Evolutionary conservation across 2,329 filamentous ascomycete species (phyloP).

Genomic region (Fonsecaea nubica): DNA sequence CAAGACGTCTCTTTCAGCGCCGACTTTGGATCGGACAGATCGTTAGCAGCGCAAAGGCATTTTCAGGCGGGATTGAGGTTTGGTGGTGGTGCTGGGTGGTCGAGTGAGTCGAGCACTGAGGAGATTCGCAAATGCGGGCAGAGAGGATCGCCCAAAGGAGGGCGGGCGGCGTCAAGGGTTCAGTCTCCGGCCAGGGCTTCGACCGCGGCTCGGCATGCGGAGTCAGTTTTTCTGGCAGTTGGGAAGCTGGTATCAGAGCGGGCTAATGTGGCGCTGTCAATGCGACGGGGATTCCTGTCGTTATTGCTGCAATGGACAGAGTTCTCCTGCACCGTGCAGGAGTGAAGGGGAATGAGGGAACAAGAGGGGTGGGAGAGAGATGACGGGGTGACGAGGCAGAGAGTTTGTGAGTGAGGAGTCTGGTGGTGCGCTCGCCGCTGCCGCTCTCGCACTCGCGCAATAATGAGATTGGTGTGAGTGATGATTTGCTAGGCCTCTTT

Average conservation of each 20-base stretch:
- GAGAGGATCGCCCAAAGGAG: background rate
- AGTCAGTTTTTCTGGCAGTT: constrained; percentile 11
- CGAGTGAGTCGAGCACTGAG: constrained; percentile 6
- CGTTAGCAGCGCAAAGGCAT: background rate
- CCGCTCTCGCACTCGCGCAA: background rate
- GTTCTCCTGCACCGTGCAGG: constrained; percentile 2
- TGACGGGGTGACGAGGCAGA: background rate
- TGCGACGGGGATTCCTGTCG: background rate
- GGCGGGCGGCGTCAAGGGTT: constrained; percentile 3
- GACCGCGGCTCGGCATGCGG: constrained; percentile 24
- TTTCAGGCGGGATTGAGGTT: background rate
- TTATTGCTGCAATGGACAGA: background rate
- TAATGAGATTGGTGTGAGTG: constrained; percentile 8
- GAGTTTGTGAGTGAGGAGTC: background rate
- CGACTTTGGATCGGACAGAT: background rate
- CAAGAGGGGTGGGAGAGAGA: background rate
- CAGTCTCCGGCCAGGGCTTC: background rate
- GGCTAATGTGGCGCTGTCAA: constrained; percentile 27
- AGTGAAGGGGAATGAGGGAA: background rate
- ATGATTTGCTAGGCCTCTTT: constrained; percentile 18
- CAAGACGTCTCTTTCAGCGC: background rate
- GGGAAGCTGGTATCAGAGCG: constrained; percentile 4
- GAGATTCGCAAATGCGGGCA: constrained; percentile 7
- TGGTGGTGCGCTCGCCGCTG: background rate
- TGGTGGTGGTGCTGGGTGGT: background rate